phyloP scores from a whole-genome alignment of 2,329 filamentous ascomycete genomes.

The Xylariaceae sp. region DNA sequence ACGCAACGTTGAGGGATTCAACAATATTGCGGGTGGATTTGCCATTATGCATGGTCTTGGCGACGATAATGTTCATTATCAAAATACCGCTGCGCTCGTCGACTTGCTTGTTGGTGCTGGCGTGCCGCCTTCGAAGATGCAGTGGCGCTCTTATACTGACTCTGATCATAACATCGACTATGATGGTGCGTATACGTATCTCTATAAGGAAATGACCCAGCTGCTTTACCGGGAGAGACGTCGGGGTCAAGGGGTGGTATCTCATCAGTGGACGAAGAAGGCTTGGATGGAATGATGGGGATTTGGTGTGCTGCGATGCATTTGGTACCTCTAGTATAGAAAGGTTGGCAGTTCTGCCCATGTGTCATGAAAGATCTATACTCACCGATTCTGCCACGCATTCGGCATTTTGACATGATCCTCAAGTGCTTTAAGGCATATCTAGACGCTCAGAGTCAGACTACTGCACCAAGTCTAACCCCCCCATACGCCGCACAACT shows the following conservation, averaged over 20 bases:
- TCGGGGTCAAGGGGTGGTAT: constrained; percentile 17
- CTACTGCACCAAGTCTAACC: not conserved
- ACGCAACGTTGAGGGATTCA: constrained; percentile 53
- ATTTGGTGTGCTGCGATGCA: not conserved
- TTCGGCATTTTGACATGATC: too few relatives aligned
- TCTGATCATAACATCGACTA: constrained; percentile 57
- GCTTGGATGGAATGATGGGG: not conserved
- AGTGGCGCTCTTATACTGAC: constrained; percentile 61
- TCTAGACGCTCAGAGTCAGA: too few relatives aligned
- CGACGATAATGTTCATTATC: constrained; percentile 68
- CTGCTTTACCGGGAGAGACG: constrained; percentile 56
- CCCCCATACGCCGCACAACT: constrained; percentile 11
- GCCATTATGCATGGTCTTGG: constrained; percentile 61
- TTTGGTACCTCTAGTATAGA: too few relatives aligned
- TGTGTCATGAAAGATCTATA: too few relatives aligned
- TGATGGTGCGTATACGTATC: constrained; percentile 47
- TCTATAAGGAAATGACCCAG: constrained; percentile 59
- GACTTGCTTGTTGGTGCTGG: constrained; percentile 55
- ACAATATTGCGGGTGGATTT: constrained; percentile 54
- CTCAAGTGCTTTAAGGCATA: too few relatives aligned
- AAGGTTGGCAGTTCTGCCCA: too few relatives aligned
- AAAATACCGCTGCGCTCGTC: constrained; percentile 56
- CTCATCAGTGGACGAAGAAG: constrained; percentile 30
- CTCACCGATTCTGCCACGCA: too few relatives aligned
- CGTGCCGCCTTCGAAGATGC: constrained; percentile 56